Conservation (phyloP, 108 stramenopile genomes). For the Hondaea fermentalgiana region DNA sequence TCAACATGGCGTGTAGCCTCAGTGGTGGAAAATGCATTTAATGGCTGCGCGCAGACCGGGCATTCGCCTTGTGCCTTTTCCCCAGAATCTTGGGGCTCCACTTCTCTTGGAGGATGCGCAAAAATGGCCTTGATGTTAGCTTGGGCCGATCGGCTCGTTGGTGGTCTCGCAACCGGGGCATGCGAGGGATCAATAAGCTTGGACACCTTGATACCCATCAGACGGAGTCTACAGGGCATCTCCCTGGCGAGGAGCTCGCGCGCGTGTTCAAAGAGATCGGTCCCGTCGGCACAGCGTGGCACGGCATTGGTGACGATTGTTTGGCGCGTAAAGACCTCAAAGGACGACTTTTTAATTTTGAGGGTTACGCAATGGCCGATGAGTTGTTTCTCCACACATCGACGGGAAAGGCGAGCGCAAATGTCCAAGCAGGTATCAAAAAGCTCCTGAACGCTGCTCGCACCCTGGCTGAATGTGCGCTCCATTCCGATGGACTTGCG, state of each 20-base stretch:
- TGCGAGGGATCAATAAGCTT: neutral
- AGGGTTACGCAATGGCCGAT: neutral
- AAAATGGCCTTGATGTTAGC: no score
- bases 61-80: no score
- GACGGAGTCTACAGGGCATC: neutral
- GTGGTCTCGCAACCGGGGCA: no score
- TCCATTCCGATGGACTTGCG: neutral
- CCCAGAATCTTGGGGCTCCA: no score
- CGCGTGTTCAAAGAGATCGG: neutral
- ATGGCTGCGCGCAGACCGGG: no score
- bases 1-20: no score
- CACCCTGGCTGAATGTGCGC: neutral
- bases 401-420: neutral
- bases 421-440: neutral
- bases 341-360: slow-evolving; percentile 13
- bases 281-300: neutral
- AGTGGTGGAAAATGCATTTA: no score
- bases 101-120: no score
- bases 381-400: neutral
- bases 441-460: neutral
- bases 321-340: neutral
- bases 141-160: no score
- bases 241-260: neutral
- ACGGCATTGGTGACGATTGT: neutral
- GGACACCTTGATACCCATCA: slow-evolving; percentile 18